phyloP scores from a whole-genome alignment of 179 eudicot genomes.

The Actinidia polygama region DNA sequence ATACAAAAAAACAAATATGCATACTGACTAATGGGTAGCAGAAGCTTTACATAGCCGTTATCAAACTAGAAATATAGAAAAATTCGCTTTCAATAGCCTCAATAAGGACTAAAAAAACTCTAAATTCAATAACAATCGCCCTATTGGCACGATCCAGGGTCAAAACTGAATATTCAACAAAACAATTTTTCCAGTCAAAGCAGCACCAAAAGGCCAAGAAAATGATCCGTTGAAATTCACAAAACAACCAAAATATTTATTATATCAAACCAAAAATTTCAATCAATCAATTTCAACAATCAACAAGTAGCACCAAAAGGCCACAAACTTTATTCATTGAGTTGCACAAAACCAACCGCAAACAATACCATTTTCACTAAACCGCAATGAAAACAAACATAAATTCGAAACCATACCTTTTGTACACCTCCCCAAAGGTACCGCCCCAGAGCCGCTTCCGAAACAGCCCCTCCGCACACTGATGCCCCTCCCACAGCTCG shows the following conservation, averaged over 20 bases:
- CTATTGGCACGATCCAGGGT: background rate
- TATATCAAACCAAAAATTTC: background rate
- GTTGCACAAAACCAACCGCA: background rate
- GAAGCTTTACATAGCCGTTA: background rate
- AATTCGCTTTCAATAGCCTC: background rate
- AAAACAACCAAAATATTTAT: background rate
- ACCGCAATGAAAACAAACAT: background rate
- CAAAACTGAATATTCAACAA: background rate
- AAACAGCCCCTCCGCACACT: slow-evolving; percentile 84
- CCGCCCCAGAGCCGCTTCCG: slow-evolving; percentile 97
- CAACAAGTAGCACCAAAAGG: too few relatives aligned
- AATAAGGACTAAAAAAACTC: background rate
- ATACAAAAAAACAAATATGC: background rate
- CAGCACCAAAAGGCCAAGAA: background rate
- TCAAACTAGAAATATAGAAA: background rate
- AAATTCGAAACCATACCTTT: slow-evolving; percentile 47
- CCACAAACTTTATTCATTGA: too few relatives aligned
- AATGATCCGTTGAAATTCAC: background rate
- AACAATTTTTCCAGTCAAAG: background rate
- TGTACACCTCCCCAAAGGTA: slow-evolving; percentile 90
- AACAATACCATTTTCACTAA: background rate
- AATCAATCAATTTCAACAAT: background rate
- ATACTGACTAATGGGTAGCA: background rate
- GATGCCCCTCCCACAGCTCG: slow-evolving; percentile 92
- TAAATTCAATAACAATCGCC: background rate